Evolutionary conservation across 2,329 filamentous ascomycete species (phyloP), one percentile per base, ranked within the genome.

Genomic region (Monosporascus ibericus): DNA sequence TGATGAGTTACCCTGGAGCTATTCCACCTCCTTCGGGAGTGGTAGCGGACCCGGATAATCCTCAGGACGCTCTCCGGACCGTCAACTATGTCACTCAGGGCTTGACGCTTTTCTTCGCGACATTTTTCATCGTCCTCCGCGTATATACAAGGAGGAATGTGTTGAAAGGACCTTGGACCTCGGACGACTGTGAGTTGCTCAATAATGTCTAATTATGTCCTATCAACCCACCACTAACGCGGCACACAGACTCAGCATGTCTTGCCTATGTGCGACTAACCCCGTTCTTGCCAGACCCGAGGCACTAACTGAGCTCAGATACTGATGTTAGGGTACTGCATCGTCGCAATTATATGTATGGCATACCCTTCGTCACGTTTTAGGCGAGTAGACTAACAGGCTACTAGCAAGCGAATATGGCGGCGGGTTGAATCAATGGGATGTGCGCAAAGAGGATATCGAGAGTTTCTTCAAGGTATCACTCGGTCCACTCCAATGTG

Each of bases 371-470:
- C n/a, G 5, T 5, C 38, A 2, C 18, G 5, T 6, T n/a, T 17
- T 14, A 34, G 15, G 38, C 14, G 27, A 38, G 9, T 6, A 27
- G 0, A 8, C 47, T 48, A 15, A 36, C 27, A 2, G 3, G 15
- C 7, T 8, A 15, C 18, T 38, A 60, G 66, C 59, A 50, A 56
- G 57, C 40, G 36, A 62, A 17, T 65, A 69, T 51, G 71, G 70
- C 40, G 71, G 69, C 37, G 72, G 72, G 3, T 52, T 66, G 17
- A 67, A 74, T 50, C 54, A 63, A 34, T 60, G 58, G 53, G 66
- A 73, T 25, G 67, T 73, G 5, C 55, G 60, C 1, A 50, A 15
- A 17, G 22, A 60, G 3, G 14, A 71, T 5, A 56, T 65, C 3
- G 56, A 67, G 14, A 54, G 59, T 2, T 75, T 71, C 50, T 59